A percentile compares a stretch with the other conserved stretches of the same genome.
phyloP scores from a whole-genome alignment of 2,329 filamentous ascomycete genomes.

The Sclerotiophoma versabilis region DNA sequence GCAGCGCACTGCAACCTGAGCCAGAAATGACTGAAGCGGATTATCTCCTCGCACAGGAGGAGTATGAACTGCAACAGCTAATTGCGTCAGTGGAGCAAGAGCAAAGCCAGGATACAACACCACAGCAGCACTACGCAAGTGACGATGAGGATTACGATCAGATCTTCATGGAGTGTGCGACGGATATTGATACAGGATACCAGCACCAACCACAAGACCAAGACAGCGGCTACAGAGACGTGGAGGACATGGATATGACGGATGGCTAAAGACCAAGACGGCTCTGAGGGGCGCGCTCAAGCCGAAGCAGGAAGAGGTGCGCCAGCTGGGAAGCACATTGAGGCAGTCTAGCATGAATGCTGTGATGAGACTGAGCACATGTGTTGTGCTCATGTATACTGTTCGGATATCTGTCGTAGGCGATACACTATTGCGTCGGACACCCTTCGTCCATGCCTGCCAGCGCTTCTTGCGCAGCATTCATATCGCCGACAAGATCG shows the following conservation, averaged over 20 bases:
- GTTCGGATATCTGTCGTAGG: conserved; percentile 2
- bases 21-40: conserved; percentile 48
- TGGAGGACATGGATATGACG: conserved; percentile 46
- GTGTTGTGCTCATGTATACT: background rate
- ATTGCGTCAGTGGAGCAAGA: conserved; percentile 52
- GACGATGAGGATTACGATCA: conserved; percentile 68
- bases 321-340: background rate
- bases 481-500: conserved; percentile 90
- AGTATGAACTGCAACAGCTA: conserved; percentile 55
- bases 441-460: conserved; percentile 66
- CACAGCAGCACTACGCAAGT: conserved; percentile 53
- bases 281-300: background rate
- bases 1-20: conserved; percentile 16
- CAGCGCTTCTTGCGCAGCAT: conserved; percentile 75
- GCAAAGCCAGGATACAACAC: conserved; percentile 21
- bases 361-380: background rate
- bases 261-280: conserved; percentile 22
- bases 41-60: conserved; percentile 50
- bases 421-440: conserved; percentile 62
- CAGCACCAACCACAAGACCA: conserved; percentile 29
- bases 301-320: background rate
- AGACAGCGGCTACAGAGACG: conserved; percentile 16
- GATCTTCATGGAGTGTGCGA: conserved; percentile 68
- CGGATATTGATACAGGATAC: conserved; percentile 55
- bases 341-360: background rate